phyloP scores from a whole-genome alignment of 75 land plant species.

The Pinus tabuliformis region DNA sequence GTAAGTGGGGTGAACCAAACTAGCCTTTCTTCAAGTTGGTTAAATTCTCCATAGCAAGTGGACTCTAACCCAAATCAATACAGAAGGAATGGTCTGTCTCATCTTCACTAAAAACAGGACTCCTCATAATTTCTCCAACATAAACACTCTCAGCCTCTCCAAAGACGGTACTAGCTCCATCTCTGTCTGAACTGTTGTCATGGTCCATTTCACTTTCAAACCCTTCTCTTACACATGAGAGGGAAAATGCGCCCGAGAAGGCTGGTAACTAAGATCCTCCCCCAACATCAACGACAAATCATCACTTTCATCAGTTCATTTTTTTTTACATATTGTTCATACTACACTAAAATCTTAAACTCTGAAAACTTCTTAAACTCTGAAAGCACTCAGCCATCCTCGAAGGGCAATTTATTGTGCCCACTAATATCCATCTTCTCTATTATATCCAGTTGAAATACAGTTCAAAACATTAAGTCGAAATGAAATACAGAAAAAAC shows the following conservation, averaged over 20 bases:
- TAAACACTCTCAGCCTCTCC: constrained; percentile 68
- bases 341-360: too few species aligned
- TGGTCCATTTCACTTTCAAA: constrained; percentile 61
- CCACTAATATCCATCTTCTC: too few species aligned
- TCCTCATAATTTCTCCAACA: constrained; percentile 68
- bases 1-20: constrained; percentile 42
- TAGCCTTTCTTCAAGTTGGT: constrained; percentile 28
- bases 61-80: constrained; percentile 78
- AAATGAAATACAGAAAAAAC: too few species aligned
- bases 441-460: too few species aligned
- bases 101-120: constrained; percentile 78
- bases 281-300: constrained; percentile 12
- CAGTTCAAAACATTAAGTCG: too few species aligned
- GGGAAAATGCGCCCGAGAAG: constrained; percentile 68
- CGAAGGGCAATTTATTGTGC: too few species aligned
- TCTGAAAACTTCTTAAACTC: too few species aligned
- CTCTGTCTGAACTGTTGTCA: constrained; percentile 71
- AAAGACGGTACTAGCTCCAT: constrained; percentile 71
- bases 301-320: too few species aligned
- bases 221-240: constrained; percentile 58
- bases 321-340: too few species aligned
- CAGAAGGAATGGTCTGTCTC: constrained; percentile 69
- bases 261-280: constrained; percentile 60
- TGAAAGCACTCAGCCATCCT: too few species aligned
- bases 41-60: constrained; percentile 41